Percentiles rank a stretch among this genome's conserved stretches.
phyloP scores from a whole-genome alignment of 495 filamentous ascomycete species.

The Hypoxylon subgilvum region DNA sequence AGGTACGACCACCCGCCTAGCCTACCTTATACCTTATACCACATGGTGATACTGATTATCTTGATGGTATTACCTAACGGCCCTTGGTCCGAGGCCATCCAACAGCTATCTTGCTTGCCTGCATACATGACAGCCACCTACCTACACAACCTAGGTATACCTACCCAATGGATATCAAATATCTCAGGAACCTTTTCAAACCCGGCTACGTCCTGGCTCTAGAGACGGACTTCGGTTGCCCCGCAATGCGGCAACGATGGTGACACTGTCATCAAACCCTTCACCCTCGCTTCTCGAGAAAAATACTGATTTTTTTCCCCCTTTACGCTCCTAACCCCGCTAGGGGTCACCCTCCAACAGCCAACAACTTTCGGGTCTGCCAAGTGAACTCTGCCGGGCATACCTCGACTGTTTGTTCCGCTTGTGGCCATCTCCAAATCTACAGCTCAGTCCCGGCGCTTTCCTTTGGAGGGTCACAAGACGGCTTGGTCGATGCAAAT shows the following conservation, averaged over 20 bases:
- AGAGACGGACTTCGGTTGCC: conserved; percentile 20
- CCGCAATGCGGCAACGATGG: conserved; percentile 22
- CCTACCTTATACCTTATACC: conserved; percentile 32
- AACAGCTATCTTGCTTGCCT: neutral
- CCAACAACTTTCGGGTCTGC: conserved; percentile 21
- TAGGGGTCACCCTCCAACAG: conserved; percentile 30
- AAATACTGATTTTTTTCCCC: neutral
- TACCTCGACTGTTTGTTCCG: conserved; percentile 15
- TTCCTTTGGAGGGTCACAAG: conserved; percentile 38
- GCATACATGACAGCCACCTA: neutral
- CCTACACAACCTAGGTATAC: neutral
- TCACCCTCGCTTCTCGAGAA: conserved; percentile 2
- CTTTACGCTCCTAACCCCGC: conserved; percentile 8
- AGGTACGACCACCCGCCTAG: conserved; percentile 28
- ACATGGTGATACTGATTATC: neutral
- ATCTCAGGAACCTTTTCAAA: conserved; percentile 31
- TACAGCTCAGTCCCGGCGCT: conserved; percentile 11
- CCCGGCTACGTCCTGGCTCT: conserved; percentile 13
- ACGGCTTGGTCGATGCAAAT: conserved; percentile 22
- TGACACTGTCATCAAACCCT: conserved; percentile 1
- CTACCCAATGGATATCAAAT: neutral
- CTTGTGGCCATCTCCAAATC: conserved; percentile 20
- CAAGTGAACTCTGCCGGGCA: conserved; percentile 24
- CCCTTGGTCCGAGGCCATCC: conserved; percentile 15
- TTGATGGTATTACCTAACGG: conserved; percentile 3